Base-by-base conservation (phyloP, 495 filamentous ascomycete genomes). In the Pyronema domesticum region DNA sequence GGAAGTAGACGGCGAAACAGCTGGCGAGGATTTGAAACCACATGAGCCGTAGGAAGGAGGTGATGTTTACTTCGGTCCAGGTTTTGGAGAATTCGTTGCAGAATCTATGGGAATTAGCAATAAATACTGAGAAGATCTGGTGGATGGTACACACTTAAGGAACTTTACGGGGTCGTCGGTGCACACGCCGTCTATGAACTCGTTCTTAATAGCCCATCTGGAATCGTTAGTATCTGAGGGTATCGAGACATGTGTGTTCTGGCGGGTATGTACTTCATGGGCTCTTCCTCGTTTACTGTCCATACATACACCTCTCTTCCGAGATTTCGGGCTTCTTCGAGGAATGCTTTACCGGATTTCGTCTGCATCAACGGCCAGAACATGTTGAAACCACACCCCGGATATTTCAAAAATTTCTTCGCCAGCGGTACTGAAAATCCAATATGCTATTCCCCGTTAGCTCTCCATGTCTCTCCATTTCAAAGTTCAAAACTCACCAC, bases 261-360 rank as follows among this genome's bases (percentile, higher is more conserved):
- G 4, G 8, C 10, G 17, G 11, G 45, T 14, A 6, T 40, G 50
- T 84, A 89, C 60, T 76, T 70, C 87, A 94, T 94, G 63, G 76
- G 71, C 10, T 68, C 65, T 51, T 75, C 74, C 3, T 80, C 76
- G 58, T 95, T 93, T 17, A 94, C 84, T 0, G 89, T 95, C 89
- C 89, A 96, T 0, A 77, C 70, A 60, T 78, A 83, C 7, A 95
- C 67, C 10, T 73, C 71, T 15, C 82, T 75, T 14, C 71, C 70
- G 6, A 70, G 67, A 51, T 67, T 64, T 43, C 71, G 71, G 7
- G 74, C 74, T 17, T 84, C 76, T 1, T 73, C 72, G 10, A 86
- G 53, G 69, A 95, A 91, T 1, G 65, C 67, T 7, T 68, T 56
- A 1, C 86, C 84, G 50, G 68, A 57, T 0, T 81, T 81, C 0